phyloP scores from a whole-genome alignment of 306 rosid species.

The Prunus kanzakura region DNA sequence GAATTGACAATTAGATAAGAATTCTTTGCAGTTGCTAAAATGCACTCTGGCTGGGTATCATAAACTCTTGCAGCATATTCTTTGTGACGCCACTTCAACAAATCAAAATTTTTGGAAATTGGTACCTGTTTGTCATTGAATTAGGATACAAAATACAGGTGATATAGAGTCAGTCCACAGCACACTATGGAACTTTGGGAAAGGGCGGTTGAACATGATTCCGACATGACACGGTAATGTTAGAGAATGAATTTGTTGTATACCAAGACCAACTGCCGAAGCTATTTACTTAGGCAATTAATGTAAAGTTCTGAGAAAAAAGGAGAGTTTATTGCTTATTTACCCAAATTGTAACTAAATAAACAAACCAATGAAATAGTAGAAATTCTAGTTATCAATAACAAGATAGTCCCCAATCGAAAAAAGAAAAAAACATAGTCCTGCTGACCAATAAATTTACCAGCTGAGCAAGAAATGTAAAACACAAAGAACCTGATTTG shows the following conservation, averaged over 20 bases:
- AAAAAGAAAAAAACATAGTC: neutral
- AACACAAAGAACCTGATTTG: slow-evolving; percentile 59
- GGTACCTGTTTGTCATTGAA: neutral
- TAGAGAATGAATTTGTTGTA: neutral
- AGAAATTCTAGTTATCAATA: neutral
- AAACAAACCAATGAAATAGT: neutral
- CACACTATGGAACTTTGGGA: neutral
- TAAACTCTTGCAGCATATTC: neutral
- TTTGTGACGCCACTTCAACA: neutral
- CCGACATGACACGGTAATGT: neutral
- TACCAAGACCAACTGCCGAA: neutral
- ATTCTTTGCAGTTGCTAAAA: neutral
- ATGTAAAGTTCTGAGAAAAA: neutral
- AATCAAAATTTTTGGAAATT: neutral
- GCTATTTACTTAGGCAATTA: neutral
- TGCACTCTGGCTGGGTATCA: neutral
- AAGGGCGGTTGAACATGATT: slow-evolving; percentile 1
- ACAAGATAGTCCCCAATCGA: neutral
- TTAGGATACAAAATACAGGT: neutral
- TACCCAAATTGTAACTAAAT: neutral
- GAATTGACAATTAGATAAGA: neutral
- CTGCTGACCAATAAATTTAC: neutral
- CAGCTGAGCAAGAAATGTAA: neutral
- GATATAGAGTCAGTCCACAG: neutral
- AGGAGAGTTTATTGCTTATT: neutral